Evolutionary conservation across 495 filamentous ascomycete genomes (phyloP), one percentile per base, ranked within the genome.

Genomic region (Cairneyella variabilis): DNA sequence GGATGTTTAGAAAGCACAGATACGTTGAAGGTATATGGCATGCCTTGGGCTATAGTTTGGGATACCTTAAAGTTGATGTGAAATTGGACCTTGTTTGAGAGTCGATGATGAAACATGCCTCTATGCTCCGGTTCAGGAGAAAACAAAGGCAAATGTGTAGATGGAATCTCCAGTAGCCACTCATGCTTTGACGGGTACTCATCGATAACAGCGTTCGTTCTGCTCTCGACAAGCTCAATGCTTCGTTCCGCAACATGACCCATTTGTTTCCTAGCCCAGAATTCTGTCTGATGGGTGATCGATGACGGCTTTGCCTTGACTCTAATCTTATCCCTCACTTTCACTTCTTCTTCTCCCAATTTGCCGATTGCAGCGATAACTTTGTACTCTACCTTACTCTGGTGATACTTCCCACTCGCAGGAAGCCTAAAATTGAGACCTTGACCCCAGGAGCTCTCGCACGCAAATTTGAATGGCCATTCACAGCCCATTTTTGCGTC

Each of bases 391-490:
- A 51, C 36, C 4, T 16, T 28, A 21, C 34, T 40, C 22, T 25
- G 14, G 22, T 22, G 14, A 25, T 51, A 51, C 4, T 51, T 39
- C 8, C 34, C 37, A 9, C 26, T 36, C 23, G 37, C 26, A 3
- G 48, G 48, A 17, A 51, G 18, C n/a, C n/a, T n/a, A n/a, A n/a
- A n/a, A n/a, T 18, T 17, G n/a, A 11, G 12, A 14, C 27, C 48
- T 21, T 28, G 4, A 3, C n/a, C 5, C 12, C 18, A 12, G 5
- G 27, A 21, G 7, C n/a, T 12, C 11, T 40, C 36, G 20, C 40
- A 41, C 14, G 23, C 30, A 25, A 51, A 51, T 18, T 8, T 2
- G 16, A 51, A 51, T 21, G 21, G 48, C 48, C 48, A 51, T 42
- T 42, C 37, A 11, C 28, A 41, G 9, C 22, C 20, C 0, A 20